phyloP scores from a whole-genome alignment of 108 stramenopile species.

The Cyclotella baltica region DNA sequence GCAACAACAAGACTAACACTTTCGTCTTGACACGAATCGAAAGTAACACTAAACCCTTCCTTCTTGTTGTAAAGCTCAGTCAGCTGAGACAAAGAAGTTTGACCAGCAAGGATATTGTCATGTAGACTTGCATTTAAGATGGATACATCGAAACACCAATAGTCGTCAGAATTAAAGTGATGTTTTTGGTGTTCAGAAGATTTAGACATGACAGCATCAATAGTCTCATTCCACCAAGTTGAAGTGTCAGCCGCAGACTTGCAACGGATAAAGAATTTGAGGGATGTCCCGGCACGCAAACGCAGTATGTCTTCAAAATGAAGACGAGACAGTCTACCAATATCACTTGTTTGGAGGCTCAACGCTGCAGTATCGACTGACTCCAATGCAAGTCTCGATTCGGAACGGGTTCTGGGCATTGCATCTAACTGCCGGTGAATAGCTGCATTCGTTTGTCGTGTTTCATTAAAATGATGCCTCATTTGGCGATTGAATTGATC shows the following conservation, averaged over 20 bases:
- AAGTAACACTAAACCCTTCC: constrained; percentile 2
- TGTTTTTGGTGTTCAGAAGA: not conserved
- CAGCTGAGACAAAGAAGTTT: not conserved
- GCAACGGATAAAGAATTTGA: not conserved
- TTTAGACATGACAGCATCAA: not conserved
- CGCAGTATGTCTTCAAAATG: not conserved
- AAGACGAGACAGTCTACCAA: not conserved
- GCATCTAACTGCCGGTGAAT: not conserved
- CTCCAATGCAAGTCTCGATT: not conserved
- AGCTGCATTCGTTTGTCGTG: no score
- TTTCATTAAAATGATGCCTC: no score
- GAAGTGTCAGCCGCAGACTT: not conserved
- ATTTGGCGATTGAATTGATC: no score
- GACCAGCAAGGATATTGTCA: not conserved
- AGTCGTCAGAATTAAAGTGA: not conserved
- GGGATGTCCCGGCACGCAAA: not conserved
- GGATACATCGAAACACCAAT: not conserved
- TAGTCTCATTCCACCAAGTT: not conserved
- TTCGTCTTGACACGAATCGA: not conserved
- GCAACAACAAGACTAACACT: no score
- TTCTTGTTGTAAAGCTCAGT: not conserved
- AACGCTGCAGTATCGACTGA: not conserved
- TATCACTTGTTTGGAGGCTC: not conserved
- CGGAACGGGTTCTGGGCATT: not conserved
- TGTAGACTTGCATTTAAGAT: not conserved